phyloP scores from a whole-genome alignment of 768 basidiomycete genomes.

The Mycena olivaceomarginata region DNA sequence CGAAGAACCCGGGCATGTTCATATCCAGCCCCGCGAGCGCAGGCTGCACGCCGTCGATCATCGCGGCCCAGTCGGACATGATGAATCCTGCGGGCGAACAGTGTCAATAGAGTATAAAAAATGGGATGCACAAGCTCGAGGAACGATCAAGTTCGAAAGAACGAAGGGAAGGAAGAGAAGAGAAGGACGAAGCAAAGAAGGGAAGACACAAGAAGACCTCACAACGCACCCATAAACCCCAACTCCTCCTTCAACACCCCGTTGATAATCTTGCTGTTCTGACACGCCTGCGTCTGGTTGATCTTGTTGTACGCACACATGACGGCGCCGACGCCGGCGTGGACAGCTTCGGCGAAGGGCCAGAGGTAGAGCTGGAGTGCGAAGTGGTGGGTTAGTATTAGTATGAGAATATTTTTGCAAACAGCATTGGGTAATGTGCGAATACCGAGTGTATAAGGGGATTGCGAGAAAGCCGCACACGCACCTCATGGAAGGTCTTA shows the following conservation, averaged over 20 bases:
- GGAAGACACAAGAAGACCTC: too few species aligned
- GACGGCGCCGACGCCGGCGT: conserved; percentile 55
- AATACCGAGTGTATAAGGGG: too few species aligned
- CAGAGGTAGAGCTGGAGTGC: conserved; percentile 52
- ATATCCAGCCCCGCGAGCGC: conserved; percentile 46
- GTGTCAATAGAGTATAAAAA: neutral
- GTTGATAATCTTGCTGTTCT: conserved; percentile 63
- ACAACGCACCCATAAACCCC: conserved; percentile 63
- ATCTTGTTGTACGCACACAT: conserved; percentile 57
- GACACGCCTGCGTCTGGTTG: conserved; percentile 61
- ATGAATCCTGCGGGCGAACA: conserved; percentile 27
- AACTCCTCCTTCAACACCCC: conserved; percentile 68
- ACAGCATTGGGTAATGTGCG: too few species aligned
- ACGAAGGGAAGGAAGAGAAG: too few species aligned
- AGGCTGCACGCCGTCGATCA: conserved; percentile 46
- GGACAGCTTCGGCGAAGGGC: conserved; percentile 52
- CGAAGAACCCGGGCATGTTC: conserved; percentile 58
- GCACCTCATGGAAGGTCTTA: conserved; percentile 56
- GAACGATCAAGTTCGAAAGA: too few species aligned
- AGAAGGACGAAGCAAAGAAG: too few species aligned
- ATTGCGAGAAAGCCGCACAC: neutral
- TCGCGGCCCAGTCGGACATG: conserved; percentile 69
- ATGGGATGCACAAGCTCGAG: neutral
- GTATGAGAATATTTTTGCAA: too few species aligned
- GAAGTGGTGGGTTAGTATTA: too few species aligned